Percentiles rank a stretch among this genome's conserved stretches.
These are phyloP conservation scores for Ambrosiella beaveri DNA, from an alignment of 2,329 filamentous ascomycete species.

Conservation along the genomic window DNA sequence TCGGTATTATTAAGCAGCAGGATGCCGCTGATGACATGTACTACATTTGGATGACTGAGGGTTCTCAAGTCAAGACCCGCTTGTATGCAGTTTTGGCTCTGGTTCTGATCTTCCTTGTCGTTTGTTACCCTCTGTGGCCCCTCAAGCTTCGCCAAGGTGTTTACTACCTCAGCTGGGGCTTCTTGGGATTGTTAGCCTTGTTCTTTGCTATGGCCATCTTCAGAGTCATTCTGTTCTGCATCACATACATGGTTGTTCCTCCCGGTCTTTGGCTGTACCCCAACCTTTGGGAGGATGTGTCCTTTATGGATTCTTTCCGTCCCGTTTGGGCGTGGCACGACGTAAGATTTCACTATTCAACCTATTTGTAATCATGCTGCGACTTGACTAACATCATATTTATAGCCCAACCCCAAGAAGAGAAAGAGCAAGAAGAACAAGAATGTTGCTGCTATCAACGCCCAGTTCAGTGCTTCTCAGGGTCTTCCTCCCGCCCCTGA, in stretches of 20 bases:
- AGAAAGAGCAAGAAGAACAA: constrained; percentile 38
- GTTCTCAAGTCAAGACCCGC: constrained; percentile 83
- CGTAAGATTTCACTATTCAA: constrained; percentile 32
- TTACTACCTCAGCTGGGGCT: constrained; percentile 92
- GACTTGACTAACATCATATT: constrained; percentile 18
- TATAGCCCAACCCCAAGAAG: constrained; percentile 30
- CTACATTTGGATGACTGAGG: constrained; percentile 94
- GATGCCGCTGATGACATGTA: constrained; percentile 75
- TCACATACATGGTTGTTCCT: constrained; percentile 69
- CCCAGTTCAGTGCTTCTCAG: constrained; percentile 33
- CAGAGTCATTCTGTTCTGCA: constrained; percentile 80
- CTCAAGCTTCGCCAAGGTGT: constrained; percentile 79
- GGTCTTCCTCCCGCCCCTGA: constrained; percentile 34
- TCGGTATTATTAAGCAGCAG: constrained; percentile 90
- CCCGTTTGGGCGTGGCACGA: constrained; percentile 98
- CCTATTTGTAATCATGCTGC: background rate
- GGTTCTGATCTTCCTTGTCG: constrained; percentile 66
- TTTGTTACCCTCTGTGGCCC: constrained; percentile 94
- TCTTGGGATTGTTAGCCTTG: constrained; percentile 72
- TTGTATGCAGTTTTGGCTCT: constrained; percentile 76
- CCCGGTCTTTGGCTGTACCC: constrained; percentile 97
- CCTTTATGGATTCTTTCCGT: constrained; percentile 92
- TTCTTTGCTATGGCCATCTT: constrained; percentile 99
- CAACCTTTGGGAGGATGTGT: constrained; percentile 95
- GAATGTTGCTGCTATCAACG: constrained; percentile 19